A percentile compares a stretch with the other conserved stretches of the same genome.
Conservation (phyloP, 148 eudicot species). For the Pharnaceum exiguum region DNA sequence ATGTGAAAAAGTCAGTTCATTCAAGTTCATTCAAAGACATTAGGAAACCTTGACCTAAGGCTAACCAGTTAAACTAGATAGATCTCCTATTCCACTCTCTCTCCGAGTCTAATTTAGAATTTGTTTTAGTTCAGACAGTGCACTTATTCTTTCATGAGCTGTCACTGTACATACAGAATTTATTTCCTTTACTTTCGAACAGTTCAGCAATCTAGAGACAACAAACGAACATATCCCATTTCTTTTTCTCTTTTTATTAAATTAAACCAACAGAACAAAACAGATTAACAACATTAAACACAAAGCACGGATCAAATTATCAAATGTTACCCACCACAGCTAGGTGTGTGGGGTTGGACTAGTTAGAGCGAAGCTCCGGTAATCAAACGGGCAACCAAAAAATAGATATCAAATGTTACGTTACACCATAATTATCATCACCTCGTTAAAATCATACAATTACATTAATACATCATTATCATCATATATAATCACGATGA, state of each 20-base stretch:
- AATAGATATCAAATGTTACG: too few species aligned
- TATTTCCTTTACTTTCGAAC: conserved; percentile 3
- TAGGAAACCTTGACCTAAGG: neutral
- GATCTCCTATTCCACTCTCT: neutral
- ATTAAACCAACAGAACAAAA: too few species aligned
- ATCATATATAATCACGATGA: neutral
- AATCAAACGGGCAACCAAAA: too few species aligned
- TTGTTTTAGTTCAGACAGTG: conserved; percentile 12
- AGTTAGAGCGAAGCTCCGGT: too few species aligned
- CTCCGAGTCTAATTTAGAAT: neutral
- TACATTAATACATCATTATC: neutral
- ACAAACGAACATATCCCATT: neutral
- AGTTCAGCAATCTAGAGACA: neutral
- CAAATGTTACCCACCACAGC: too few species aligned
- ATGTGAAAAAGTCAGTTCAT: too few species aligned
- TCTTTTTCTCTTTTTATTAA: neutral
- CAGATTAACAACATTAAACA: too few species aligned
- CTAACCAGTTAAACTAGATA: neutral
- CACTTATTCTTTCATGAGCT: conserved; percentile 19
- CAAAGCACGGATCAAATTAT: too few species aligned
- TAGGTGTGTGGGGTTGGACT: too few species aligned
- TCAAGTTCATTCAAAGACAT: too few species aligned
- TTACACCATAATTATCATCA: too few species aligned
- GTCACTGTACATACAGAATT: conserved; percentile 17
- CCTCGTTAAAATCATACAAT: too few species aligned